Evolutionary conservation across 768 basidiomycete species (phyloP).

Genomic region (Calocybe indica): DNA sequence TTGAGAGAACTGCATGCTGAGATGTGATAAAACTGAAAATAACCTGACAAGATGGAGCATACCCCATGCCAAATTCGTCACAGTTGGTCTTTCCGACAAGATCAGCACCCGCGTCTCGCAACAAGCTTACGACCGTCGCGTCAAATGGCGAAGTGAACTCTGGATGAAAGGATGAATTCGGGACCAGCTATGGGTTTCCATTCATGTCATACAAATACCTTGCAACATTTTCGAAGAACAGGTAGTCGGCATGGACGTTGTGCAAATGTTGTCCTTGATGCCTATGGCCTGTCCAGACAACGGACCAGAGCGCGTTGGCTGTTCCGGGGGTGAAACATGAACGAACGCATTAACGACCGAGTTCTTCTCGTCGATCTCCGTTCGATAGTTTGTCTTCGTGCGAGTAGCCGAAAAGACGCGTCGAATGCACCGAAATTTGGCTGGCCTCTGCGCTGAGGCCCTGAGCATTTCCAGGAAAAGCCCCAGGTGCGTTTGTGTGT

Average conservation of each 20-base stretch:
- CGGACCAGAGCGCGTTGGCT: not conserved
- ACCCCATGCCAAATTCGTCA: constrained; percentile 99
- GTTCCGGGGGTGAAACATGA: constrained; percentile 14
- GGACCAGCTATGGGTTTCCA: not conserved
- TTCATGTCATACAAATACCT: constrained; percentile 28
- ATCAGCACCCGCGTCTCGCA: constrained; percentile 58
- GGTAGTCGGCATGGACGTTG: constrained; percentile 52
- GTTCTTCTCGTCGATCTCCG: constrained; percentile 31
- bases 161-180: constrained; percentile 17
- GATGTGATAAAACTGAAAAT: not conserved
- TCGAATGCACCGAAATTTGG: not conserved
- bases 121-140: constrained; percentile 71
- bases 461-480: too few relatives aligned
- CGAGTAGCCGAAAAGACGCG: not conserved
- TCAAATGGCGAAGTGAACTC: constrained; percentile 79
- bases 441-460: not conserved
- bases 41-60: constrained; percentile 14
- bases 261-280: constrained; percentile 87
- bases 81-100: constrained; percentile 90
- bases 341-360: constrained; percentile 53
- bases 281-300: constrained; percentile 36
- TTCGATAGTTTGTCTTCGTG: constrained; percentile 19
- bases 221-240: constrained; percentile 75
- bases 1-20: constrained; percentile 61
- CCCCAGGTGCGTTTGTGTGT: not conserved